Conservation (phyloP, 2,329 filamentous ascomycete genomes). For the Claviceps purpurea region DNA sequence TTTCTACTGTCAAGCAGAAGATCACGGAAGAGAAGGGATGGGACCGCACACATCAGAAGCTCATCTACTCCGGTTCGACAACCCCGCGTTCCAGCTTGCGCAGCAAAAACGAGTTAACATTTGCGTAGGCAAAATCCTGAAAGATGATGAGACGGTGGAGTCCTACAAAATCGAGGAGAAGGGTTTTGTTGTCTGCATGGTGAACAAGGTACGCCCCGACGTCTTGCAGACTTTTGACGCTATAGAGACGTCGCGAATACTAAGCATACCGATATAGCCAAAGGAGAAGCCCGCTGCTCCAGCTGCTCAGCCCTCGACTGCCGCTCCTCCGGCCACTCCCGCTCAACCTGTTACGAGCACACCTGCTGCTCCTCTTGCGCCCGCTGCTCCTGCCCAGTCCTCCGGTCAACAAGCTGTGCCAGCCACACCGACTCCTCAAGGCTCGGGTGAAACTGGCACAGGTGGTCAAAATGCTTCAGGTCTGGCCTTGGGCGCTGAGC, state of each 20-base stretch:
- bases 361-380: constrained; percentile 43
- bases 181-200: constrained; percentile 97
- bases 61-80: constrained; percentile 86
- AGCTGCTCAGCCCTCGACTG: constrained; percentile 42
- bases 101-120: constrained; percentile 10
- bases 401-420: constrained; percentile 33
- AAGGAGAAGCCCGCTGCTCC: constrained; percentile 50
- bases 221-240: not conserved
- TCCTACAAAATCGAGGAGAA: constrained; percentile 99
- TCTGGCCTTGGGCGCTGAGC: constrained; percentile 74
- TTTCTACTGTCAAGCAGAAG: constrained; percentile 83
- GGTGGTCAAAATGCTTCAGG: constrained; percentile 49
- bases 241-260: not conserved
- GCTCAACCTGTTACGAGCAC: constrained; percentile 43
- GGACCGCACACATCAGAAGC: constrained; percentile 80
- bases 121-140: constrained; percentile 78
- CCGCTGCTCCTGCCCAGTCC: constrained; percentile 25
- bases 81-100: not conserved
- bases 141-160: constrained; percentile 93
- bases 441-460: constrained; percentile 22
- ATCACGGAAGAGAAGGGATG: constrained; percentile 87
- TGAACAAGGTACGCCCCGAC: constrained; percentile 62
- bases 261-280: constrained; percentile 18
- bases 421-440: constrained; percentile 41
- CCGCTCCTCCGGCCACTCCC: constrained; percentile 46